Conservation (phyloP, 805 yeast species). For the Wickerhamiella alocasiicola region DNA sequence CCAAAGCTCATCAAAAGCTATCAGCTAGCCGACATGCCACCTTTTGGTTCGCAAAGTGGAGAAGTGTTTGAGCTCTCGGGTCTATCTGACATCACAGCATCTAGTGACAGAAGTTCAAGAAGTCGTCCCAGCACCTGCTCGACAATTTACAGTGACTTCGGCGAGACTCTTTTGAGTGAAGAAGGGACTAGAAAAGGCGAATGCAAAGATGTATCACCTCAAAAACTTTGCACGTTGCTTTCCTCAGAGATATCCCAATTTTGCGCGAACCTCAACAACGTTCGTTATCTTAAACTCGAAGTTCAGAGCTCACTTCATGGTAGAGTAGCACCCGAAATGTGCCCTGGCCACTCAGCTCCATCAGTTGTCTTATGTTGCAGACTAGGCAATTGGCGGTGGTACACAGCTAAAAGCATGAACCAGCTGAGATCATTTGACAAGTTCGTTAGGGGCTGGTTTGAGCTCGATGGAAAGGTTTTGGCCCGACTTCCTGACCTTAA, state of each 20-base stretch:
- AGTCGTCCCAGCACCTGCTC: no score
- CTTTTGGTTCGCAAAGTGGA: background rate
- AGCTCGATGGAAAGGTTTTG: background rate
- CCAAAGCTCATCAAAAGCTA: background rate
- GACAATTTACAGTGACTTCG: slow-evolving; percentile 3
- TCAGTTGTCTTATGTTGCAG: background rate
- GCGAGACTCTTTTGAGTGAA: background rate
- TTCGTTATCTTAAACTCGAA: slow-evolving; percentile 1
- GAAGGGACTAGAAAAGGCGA: background rate
- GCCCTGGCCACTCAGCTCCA: slow-evolving; percentile 1
- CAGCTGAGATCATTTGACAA: slow-evolving; percentile 5
- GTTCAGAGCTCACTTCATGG: background rate
- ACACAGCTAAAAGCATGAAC: background rate
- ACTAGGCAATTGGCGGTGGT: slow-evolving; percentile 6
- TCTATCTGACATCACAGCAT: background rate
- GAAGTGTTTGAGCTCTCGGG: background rate
- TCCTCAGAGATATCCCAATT: background rate
- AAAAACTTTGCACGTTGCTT: background rate
- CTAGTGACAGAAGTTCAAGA: background rate
- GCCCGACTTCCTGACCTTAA: background rate
- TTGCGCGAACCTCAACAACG: slow-evolving; percentile 1
- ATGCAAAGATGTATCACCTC: background rate
- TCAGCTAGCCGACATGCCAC: background rate
- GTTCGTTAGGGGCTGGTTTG: background rate
- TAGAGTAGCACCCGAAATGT: slow-evolving; percentile 3